A percentile compares a stretch with the other conserved stretches of the same genome.
phyloP scores from a whole-genome alignment of 208 protist genomes.

The Polymyxa betae region DNA sequence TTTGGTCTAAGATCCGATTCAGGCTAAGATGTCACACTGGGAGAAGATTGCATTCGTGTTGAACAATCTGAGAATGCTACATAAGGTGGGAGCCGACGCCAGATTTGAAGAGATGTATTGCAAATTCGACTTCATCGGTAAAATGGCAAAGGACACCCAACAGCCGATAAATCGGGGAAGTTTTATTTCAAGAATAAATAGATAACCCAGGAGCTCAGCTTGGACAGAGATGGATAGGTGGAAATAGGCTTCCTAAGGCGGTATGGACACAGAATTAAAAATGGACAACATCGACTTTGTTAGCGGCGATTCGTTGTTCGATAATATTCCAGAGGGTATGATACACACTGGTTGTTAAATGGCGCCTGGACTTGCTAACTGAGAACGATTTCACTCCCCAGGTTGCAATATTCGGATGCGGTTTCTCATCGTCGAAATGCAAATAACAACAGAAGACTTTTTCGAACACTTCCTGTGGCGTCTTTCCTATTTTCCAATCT shows the following conservation, averaged over 20 bases:
- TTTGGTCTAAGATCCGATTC: background rate
- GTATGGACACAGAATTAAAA: no score
- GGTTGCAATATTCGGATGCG: constrained; percentile 16
- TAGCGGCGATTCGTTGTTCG: background rate
- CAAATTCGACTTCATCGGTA: background rate
- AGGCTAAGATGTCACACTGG: background rate
- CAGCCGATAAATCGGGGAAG: no score
- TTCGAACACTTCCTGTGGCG: background rate
- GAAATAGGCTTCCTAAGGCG: no score
- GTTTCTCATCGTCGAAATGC: constrained; percentile 1
- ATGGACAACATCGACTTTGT: background rate
- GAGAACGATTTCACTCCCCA: background rate
- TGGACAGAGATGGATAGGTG: no score
- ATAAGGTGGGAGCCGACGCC: background rate
- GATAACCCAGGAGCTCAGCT: no score
- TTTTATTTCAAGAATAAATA: no score
- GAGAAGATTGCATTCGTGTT: background rate
- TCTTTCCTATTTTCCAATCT: background rate
- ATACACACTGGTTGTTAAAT: background rate
- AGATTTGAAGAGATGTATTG: background rate
- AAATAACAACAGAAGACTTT: constrained; percentile 1
- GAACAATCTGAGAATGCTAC: background rate
- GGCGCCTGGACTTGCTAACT: background rate
- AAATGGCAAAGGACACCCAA: no score
- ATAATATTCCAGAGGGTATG: background rate